Percentiles rank a stretch among this genome's conserved stretches.
phyloP scores from a whole-genome alignment of 495 filamentous ascomycete species.

The Xylaria longipes region DNA sequence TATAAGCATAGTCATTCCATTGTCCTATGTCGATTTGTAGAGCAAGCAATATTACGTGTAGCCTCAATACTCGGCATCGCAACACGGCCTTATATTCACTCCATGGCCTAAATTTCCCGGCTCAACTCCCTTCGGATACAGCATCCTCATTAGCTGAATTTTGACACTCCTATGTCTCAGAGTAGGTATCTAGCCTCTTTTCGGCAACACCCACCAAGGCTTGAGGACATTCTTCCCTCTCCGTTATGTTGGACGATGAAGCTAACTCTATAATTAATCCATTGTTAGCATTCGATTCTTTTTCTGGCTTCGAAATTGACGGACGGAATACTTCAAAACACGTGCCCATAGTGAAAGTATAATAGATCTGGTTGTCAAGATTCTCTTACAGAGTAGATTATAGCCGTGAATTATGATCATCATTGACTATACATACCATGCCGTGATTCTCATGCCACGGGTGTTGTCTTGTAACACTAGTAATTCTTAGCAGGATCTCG shows the following conservation, averaged over 20 bases:
- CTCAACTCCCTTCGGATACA: not conserved
- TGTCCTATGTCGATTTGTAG: not conserved
- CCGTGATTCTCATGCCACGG: not conserved
- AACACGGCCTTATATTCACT: not conserved
- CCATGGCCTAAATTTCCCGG: not conserved
- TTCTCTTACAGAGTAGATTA: not conserved
- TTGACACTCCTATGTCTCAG: not conserved
- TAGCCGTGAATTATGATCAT: not conserved
- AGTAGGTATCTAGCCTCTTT: not conserved
- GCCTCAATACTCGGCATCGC: not conserved
- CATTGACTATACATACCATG: not conserved
- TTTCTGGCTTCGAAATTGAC: not conserved
- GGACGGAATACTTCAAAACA: not conserved
- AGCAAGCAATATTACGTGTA: not conserved
- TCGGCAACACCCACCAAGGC: not conserved
- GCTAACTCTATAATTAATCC: not conserved
- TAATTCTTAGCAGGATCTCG: not conserved
- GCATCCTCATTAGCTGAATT: not conserved
- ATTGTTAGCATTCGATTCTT: not conserved
- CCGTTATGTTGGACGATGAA: not conserved
- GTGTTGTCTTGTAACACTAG: not conserved
- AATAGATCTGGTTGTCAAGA: not conserved
- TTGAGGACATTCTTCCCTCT: not conserved
- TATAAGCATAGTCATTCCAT: not conserved
- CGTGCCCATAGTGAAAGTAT: not conserved